A percentile compares a stretch with the other conserved stretches of the same genome.
Conservation (phyloP, 2,329 filamentous ascomycete species). For the Nemania bipapillata region DNA sequence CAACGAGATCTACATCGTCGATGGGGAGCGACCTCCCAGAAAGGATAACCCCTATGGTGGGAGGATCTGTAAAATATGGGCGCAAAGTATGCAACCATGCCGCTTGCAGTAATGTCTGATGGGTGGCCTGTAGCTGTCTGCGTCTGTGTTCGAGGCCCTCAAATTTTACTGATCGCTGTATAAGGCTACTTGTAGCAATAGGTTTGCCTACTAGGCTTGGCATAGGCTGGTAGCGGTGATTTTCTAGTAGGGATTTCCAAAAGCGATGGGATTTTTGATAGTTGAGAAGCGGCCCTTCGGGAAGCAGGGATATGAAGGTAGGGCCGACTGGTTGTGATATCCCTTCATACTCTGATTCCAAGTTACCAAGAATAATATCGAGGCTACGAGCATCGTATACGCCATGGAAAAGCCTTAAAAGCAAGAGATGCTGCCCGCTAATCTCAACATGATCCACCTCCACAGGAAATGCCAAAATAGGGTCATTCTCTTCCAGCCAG, state of each 20-base stretch:
- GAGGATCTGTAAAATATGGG: constrained; percentile 57
- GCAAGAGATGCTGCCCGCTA: constrained; percentile 55
- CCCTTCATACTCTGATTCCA: constrained; percentile 64
- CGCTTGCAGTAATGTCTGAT: constrained; percentile 82
- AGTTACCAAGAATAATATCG: constrained; percentile 69
- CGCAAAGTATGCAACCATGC: constrained; percentile 75
- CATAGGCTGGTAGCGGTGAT: constrained; percentile 46
- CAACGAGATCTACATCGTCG: constrained; percentile 70
- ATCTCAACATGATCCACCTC: constrained; percentile 59
- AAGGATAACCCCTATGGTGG: constrained; percentile 77
- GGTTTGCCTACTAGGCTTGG: constrained; percentile 33
- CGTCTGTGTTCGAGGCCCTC: constrained; percentile 63
- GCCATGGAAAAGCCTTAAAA: constrained; percentile 82
- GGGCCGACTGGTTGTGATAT: constrained; percentile 54
- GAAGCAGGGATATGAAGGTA: constrained; percentile 73
- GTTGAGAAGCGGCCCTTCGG: constrained; percentile 72
- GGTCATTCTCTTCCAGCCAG: constrained; percentile 67
- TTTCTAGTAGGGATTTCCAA: constrained; percentile 70
- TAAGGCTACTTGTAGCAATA: constrained; percentile 36
- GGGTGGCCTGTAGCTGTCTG: constrained; percentile 73
- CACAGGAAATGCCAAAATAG: constrained; percentile 63
- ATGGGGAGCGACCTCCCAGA: constrained; percentile 81
- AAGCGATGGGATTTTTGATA: constrained; percentile 63
- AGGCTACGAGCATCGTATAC: constrained; percentile 88
- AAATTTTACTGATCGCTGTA: constrained; percentile 53